Evolutionary conservation across 352 stramenopile species (phyloP).

Genomic region (Globisporangium recalcitrans): DNA sequence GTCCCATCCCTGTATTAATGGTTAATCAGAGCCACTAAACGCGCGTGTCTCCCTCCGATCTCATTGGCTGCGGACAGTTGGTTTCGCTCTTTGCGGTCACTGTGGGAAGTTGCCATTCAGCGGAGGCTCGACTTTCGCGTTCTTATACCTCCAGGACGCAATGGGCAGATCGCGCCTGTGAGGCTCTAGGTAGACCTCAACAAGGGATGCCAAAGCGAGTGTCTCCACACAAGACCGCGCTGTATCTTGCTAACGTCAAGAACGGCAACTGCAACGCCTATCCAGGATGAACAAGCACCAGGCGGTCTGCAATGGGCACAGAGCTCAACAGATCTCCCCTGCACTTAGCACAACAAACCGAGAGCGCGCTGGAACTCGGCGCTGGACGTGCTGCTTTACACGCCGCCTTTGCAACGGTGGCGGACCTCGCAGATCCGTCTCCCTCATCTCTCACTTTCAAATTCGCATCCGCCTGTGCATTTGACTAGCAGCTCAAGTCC

Average conservation of each 20-base stretch:
- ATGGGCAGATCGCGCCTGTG: background rate
- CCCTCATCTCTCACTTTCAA: slow-evolving; percentile 4
- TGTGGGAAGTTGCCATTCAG: background rate
- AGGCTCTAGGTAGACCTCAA: too few species aligned
- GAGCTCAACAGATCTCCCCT: background rate
- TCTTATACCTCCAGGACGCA: background rate
- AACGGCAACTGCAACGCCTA: background rate
- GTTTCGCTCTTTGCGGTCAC: background rate
- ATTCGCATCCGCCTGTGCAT: slow-evolving; percentile 1
- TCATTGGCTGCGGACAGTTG: background rate
- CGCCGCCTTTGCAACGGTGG: background rate
- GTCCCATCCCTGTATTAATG: background rate
- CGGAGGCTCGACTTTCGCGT: background rate
- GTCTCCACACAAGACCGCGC: background rate
- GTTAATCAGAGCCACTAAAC: background rate
- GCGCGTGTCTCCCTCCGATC: background rate
- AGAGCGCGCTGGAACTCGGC: background rate
- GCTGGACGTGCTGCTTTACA: background rate
- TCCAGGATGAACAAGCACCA: background rate
- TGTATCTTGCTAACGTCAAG: background rate
- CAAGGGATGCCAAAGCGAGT: too few species aligned
- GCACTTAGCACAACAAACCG: background rate
- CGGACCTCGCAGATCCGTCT: background rate
- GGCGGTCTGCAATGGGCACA: background rate
- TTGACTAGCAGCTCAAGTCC: background rate